Evolutionary conservation across 1,139 yeast genomes (phyloP).

Genomic region (Scheffersomyces insectosa): DNA sequence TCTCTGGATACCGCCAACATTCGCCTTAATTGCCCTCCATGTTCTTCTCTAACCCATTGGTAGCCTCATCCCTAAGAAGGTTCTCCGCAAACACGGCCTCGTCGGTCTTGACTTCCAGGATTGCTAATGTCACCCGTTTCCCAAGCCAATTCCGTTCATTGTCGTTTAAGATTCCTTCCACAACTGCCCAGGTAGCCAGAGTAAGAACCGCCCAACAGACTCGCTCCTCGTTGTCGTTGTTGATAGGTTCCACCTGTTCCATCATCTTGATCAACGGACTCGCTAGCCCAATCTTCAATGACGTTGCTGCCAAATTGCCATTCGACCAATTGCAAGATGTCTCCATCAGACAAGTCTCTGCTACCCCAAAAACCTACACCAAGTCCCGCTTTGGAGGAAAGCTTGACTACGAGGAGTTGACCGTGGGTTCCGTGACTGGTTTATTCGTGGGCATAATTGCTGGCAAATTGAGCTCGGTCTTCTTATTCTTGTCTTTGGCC

Average conservation of each 20-base stretch:
- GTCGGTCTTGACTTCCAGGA: too few species aligned
- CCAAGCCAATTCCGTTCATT: too few species aligned
- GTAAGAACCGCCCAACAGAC: background rate
- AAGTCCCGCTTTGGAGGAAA: constrained; percentile 29
- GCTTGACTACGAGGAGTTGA: constrained; percentile 63
- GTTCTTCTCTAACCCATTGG: too few species aligned
- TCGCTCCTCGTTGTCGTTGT: constrained; percentile 5
- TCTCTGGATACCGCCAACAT: too few species aligned
- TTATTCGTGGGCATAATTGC: constrained; percentile 59
- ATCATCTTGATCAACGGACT: constrained; percentile 3
- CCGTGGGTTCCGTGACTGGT: constrained; percentile 70
- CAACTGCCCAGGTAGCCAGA: constrained; percentile 2
- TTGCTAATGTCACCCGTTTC: too few species aligned
- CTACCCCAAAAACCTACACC: constrained; percentile 1
- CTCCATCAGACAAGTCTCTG: constrained; percentile 1
- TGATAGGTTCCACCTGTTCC: constrained; percentile 6
- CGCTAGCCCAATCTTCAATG: constrained; percentile 6
- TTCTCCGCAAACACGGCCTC: too few species aligned
- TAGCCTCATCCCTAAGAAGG: too few species aligned
- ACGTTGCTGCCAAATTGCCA: constrained; percentile 4
- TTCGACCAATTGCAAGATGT: background rate
- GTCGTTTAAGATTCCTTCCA: background rate
- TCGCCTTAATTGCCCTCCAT: too few species aligned
- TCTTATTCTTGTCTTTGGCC: constrained; percentile 54
- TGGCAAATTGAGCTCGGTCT: constrained; percentile 64